Conservation (phyloP, 306 rosid species). For the Dryas octopetala region DNA sequence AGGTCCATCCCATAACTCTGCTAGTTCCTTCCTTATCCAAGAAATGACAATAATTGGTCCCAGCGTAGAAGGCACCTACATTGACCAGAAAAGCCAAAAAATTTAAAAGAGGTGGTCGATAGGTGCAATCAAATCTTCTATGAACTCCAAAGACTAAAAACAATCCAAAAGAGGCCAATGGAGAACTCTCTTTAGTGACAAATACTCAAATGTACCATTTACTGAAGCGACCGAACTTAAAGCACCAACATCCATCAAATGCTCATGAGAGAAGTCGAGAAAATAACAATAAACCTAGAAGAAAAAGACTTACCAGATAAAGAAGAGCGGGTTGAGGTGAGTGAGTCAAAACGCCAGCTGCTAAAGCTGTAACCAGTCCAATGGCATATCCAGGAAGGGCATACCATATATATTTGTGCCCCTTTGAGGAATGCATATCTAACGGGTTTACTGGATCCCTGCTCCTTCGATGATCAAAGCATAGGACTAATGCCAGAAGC, state of each 20-base stretch:
- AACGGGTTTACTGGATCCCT: constrained; percentile 60
- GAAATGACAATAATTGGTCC: constrained; percentile 77
- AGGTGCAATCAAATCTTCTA: background rate
- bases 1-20: constrained; percentile 89
- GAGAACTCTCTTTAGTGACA: background rate
- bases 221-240: background rate
- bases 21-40: constrained; percentile 78
- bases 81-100: constrained; percentile 17
- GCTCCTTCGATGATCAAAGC: constrained; percentile 86
- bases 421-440: constrained; percentile 79
- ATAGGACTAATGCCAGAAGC: constrained; percentile 93
- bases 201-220: background rate
- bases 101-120: constrained; percentile 1
- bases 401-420: constrained; percentile 97
- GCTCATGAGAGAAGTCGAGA: background rate
- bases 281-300: constrained; percentile 1
- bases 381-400: constrained; percentile 96
- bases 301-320: constrained; percentile 66
- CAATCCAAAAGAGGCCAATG: background rate
- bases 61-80: constrained; percentile 90
- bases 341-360: constrained; percentile 89
- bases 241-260: background rate
- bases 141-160: background rate
- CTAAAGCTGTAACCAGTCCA: constrained; percentile 82
- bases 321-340: constrained; percentile 97